Conservation (phyloP, 2,329 filamentous ascomycete genomes). For the Cercospora janseana region DNA sequence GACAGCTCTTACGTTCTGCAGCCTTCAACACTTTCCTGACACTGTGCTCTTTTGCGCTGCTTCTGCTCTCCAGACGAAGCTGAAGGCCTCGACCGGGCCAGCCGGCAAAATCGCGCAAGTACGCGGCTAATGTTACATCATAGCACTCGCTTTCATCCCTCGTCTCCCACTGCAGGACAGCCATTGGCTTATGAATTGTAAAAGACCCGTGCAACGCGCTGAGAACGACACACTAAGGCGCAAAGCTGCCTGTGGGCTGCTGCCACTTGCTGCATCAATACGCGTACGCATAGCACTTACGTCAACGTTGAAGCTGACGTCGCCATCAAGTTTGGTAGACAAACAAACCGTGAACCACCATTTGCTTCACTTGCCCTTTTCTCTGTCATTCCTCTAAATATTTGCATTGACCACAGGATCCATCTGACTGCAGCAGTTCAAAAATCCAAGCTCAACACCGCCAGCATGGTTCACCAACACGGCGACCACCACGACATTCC, state of each 20-base stretch:
- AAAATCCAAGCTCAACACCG: neutral
- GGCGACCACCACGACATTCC: conserved; percentile 54
- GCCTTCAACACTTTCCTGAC: too few relatives aligned
- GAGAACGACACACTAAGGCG: neutral
- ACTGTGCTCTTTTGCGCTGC: too few relatives aligned
- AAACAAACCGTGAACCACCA: neutral
- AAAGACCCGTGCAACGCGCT: neutral
- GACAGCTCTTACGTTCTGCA: too few relatives aligned
- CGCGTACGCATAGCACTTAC: neutral
- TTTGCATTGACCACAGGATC: neutral
- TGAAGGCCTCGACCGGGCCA: neutral
- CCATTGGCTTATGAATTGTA: neutral
- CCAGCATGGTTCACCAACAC: conserved; percentile 33
- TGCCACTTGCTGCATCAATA: neutral
- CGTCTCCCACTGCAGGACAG: neutral
- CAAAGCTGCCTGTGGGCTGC: neutral
- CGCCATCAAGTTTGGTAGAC: neutral
- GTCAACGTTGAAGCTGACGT: neutral
- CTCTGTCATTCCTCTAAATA: neutral
- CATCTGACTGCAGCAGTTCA: neutral
- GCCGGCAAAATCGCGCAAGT: conserved; percentile 35
- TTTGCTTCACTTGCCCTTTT: neutral
- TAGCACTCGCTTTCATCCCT: neutral
- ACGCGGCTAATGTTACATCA: conserved; percentile 7
- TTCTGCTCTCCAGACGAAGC: too few relatives aligned